Conservation (phyloP, 108 stramenopile species). For the Fistulifera pelliculosa region DNA sequence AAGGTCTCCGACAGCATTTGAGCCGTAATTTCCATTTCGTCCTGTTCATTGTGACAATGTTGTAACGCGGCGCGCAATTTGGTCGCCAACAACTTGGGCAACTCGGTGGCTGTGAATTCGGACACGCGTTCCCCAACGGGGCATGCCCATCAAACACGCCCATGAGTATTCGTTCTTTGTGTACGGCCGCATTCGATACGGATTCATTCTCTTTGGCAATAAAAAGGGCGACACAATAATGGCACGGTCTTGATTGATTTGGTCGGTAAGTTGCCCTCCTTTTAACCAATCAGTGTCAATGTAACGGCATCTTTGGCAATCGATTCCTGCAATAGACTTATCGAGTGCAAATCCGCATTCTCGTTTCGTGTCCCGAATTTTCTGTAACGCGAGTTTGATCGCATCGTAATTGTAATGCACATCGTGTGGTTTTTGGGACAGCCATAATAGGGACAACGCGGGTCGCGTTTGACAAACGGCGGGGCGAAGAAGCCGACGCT, state of each 20-base stretch:
- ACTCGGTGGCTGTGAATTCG: slow-evolving; percentile 42
- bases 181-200: neutral
- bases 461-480: too few species aligned
- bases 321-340: slow-evolving; percentile 11
- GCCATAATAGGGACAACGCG: slow-evolving; percentile 48
- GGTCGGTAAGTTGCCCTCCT: slow-evolving; percentile 27
- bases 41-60: neutral
- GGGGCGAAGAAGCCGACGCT: too few species aligned
- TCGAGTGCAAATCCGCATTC: slow-evolving; percentile 5
- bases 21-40: slow-evolving; percentile 20
- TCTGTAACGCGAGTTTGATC: slow-evolving; percentile 28
- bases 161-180: slow-evolving; percentile 24
- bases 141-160: slow-evolving; percentile 86
- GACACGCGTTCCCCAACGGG: slow-evolving; percentile 58
- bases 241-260: slow-evolving; percentile 64
- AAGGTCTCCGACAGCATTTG: slow-evolving; percentile 54
- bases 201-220: neutral
- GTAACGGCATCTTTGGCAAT: slow-evolving; percentile 28
- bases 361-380: slow-evolving; percentile 21
- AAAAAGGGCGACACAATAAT: slow-evolving; percentile 40
- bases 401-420: slow-evolving; percentile 39
- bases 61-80: slow-evolving; percentile 24
- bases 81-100: slow-evolving; percentile 46
- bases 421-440: slow-evolving; percentile 55
- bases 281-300: slow-evolving; percentile 54